A percentile compares a stretch with the other conserved stretches of the same genome.
phyloP scores from a whole-genome alignment of 257 asterid species.

The Nicotiana paniculata region DNA sequence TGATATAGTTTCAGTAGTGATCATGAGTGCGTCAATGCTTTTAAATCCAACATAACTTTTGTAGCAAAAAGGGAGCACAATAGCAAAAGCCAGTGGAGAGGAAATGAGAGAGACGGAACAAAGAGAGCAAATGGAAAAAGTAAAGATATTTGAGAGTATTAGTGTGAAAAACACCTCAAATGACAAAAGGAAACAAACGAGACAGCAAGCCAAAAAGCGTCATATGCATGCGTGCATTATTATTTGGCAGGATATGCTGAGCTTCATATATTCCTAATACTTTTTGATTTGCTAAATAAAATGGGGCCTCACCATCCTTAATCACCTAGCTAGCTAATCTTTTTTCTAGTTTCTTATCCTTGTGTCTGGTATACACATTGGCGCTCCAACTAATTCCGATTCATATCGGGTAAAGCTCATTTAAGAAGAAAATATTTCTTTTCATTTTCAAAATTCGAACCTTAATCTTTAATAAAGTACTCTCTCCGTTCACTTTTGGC shows the following conservation, averaged over 20 bases:
- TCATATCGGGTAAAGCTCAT: no score
- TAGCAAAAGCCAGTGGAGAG: neutral
- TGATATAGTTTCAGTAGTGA: neutral
- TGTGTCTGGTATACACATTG: no score
- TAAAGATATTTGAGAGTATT: neutral
- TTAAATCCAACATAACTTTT: neutral
- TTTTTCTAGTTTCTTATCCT: no score
- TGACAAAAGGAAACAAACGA: conserved; percentile 1
- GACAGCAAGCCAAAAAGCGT: conserved; percentile 4
- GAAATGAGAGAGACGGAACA: neutral
- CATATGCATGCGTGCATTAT: conserved; percentile 17
- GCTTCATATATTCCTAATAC: neutral
- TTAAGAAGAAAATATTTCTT: no score
- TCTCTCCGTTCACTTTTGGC: no score
- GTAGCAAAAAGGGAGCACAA: neutral
- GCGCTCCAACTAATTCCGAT: fast-evolving
- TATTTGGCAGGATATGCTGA: conserved; percentile 8
- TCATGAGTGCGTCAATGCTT: neutral
- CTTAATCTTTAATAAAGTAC: no score
- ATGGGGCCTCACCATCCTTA: neutral
- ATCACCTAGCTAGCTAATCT: no score
- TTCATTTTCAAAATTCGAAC: no score
- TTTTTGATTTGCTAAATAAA: neutral
- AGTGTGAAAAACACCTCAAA: neutral
- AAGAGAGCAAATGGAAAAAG: neutral